Conservation (phyloP, 2,329 filamentous ascomycete genomes). For the Aureobasidium sp. region DNA sequence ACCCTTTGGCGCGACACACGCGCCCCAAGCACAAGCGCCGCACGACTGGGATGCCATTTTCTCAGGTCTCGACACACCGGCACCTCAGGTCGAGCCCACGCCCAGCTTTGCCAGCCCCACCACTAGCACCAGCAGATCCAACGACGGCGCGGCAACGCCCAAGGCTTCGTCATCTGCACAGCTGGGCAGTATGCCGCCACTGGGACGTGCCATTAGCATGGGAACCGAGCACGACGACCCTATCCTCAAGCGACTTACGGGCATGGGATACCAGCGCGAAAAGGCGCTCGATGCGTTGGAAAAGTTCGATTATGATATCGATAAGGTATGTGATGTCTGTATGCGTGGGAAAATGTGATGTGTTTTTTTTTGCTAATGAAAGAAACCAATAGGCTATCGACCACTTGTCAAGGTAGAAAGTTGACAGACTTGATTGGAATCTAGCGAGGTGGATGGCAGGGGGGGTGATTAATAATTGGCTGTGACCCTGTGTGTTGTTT, state of each 20-base stretch:
- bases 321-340: slow-evolving; percentile 69
- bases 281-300: slow-evolving; percentile 74
- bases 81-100: not conserved
- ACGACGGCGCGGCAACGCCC: slow-evolving; percentile 17
- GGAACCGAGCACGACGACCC: slow-evolving; percentile 81
- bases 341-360: no score
- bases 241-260: slow-evolving; percentile 78
- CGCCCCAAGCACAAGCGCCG: slow-evolving; percentile 27
- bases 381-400: slow-evolving; percentile 14
- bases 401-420: slow-evolving; percentile 13
- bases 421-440: slow-evolving; percentile 5
- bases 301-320: slow-evolving; percentile 92
- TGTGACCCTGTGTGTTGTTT: no score
- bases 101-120: not conserved
- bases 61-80: slow-evolving; percentile 59
- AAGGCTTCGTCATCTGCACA: slow-evolving; percentile 4
- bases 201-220: slow-evolving; percentile 62
- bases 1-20: slow-evolving; percentile 14
- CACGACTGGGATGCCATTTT: slow-evolving; percentile 97
- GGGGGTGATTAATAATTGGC: not conserved
- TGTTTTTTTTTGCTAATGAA: no score
- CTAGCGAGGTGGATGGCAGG: slow-evolving; percentile 5
- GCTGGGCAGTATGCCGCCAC: slow-evolving; percentile 27
- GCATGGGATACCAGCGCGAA: slow-evolving; percentile 74
- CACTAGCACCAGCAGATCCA: not conserved